Conservation (phyloP, 1,284 basidiomycete genomes). For the Phylloboletellus chloephorus region DNA sequence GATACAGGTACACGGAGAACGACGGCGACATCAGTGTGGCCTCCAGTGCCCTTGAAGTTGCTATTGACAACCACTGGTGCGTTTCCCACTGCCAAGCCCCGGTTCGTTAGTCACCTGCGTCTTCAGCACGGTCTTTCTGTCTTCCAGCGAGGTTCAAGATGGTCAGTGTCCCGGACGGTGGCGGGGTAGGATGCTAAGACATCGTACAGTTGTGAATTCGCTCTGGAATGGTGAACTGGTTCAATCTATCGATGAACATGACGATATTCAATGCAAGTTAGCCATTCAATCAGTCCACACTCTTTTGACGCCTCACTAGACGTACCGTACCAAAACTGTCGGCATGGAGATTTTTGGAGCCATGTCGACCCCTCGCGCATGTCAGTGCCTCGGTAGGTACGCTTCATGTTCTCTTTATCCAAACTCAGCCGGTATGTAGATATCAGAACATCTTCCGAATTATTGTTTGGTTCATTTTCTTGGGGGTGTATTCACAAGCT, state of each 20-base stretch:
- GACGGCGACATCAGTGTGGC: constrained; percentile 50
- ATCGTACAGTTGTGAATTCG: constrained; percentile 51
- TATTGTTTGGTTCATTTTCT: constrained; percentile 78
- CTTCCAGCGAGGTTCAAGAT: constrained; percentile 82
- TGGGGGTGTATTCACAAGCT: constrained; percentile 82
- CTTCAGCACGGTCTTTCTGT: constrained; percentile 73
- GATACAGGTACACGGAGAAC: constrained; percentile 66
- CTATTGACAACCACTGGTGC: constrained; percentile 60
- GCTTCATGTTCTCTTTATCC: background rate
- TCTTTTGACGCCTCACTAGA: constrained; percentile 39
- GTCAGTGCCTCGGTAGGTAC: constrained; percentile 70
- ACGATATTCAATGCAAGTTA: constrained; percentile 64
- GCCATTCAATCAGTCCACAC: background rate
- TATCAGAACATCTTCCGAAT: constrained; percentile 78
- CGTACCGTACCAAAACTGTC: constrained; percentile 50
- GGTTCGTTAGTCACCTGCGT: constrained; percentile 6
- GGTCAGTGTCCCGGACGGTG: constrained; percentile 38
- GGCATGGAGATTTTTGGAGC: constrained; percentile 55
- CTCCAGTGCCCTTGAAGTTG: constrained; percentile 29
- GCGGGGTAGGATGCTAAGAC: constrained; percentile 7
- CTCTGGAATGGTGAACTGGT: constrained; percentile 82
- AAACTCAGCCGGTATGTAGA: constrained; percentile 31
- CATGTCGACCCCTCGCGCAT: constrained; percentile 77
- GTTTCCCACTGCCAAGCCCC: constrained; percentile 12
- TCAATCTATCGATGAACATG: constrained; percentile 65